Conservation (phyloP, 495 filamentous ascomycete species). For the Annulohypoxylon moriforme region DNA sequence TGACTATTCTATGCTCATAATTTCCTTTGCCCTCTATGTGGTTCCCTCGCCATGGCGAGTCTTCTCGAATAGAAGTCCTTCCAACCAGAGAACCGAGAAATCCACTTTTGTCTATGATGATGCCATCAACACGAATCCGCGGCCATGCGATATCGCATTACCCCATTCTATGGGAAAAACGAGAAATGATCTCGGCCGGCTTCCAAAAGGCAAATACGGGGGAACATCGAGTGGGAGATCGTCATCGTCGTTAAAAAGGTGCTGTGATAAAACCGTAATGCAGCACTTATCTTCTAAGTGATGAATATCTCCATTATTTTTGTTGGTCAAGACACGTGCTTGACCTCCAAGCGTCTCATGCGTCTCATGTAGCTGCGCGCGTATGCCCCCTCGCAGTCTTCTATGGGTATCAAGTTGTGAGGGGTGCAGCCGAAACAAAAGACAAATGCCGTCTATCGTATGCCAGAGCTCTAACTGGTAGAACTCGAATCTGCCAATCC, state of each 20-base stretch:
- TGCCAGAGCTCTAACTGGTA: slow-evolving; percentile 60
- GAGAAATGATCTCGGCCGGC: slow-evolving; percentile 49
- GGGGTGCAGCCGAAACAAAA: slow-evolving; percentile 63
- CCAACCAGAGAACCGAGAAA: slow-evolving; percentile 64
- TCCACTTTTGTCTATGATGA: slow-evolving; percentile 71
- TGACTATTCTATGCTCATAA: slow-evolving; percentile 58
- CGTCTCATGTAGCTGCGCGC: slow-evolving; percentile 57
- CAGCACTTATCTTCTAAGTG: slow-evolving; percentile 48
- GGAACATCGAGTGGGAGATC: slow-evolving; percentile 52
- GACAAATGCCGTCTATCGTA: slow-evolving; percentile 85
- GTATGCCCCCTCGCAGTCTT: slow-evolving; percentile 55
- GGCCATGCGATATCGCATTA: slow-evolving; percentile 49
- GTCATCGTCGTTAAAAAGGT: slow-evolving; percentile 47
- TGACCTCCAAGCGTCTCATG: slow-evolving; percentile 55
- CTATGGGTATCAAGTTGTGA: slow-evolving; percentile 67
- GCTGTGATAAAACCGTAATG: slow-evolving; percentile 49
- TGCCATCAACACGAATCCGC: slow-evolving; percentile 51
- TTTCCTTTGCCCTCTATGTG: slow-evolving; percentile 40
- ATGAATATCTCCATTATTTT: slow-evolving; percentile 51
- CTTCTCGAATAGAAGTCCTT: slow-evolving; percentile 46
- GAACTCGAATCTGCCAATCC: slow-evolving; percentile 53
- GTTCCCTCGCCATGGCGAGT: slow-evolving; percentile 46
- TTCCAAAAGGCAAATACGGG: slow-evolving; percentile 50
- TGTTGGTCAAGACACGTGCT: slow-evolving; percentile 57
- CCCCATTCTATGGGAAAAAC: slow-evolving; percentile 50